Percentiles rank a stretch among this genome's conserved stretches.
phyloP scores from a whole-genome alignment of 176 grass and related monocot species.

The Rhynchospora pubera region DNA sequence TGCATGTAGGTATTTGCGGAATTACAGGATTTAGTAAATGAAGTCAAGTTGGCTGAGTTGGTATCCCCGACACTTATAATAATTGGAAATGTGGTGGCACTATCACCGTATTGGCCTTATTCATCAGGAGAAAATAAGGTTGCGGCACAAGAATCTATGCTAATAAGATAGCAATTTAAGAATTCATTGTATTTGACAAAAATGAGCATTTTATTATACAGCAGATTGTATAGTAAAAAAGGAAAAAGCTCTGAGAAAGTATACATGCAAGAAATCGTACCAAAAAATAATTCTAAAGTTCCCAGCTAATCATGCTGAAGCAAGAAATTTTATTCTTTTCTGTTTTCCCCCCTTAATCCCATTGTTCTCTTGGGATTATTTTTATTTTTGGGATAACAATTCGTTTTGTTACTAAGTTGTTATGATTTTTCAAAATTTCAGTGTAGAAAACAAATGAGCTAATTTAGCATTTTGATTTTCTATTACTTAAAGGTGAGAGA shows the following conservation, averaged over 20 bases:
- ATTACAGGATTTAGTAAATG: conserved; percentile 64
- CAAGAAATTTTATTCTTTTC: not conserved
- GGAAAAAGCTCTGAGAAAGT: not conserved
- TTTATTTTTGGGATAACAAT: not conserved
- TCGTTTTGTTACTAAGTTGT: not conserved
- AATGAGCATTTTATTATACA: conserved; percentile 15
- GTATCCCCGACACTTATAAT: conserved; percentile 79
- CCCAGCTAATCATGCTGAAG: not conserved
- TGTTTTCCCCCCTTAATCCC: not conserved
- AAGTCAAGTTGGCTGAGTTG: conserved; percentile 49
- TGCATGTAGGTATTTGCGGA: conserved; percentile 67
- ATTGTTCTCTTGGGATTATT: not conserved
- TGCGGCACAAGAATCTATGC: conserved; percentile 16
- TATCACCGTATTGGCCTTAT: conserved; percentile 67
- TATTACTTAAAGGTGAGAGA: too few relatives aligned
- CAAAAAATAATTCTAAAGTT: not conserved
- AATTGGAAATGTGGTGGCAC: conserved; percentile 70
- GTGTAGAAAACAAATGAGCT: not conserved
- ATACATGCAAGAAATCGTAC: not conserved
- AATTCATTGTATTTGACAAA: conserved; percentile 5
- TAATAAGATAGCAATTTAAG: conserved; percentile 32
- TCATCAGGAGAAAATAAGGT: conserved; percentile 29
- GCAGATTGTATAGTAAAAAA: not conserved
- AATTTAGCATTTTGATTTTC: too few relatives aligned
- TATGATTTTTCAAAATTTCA: not conserved